Evolutionary conservation across 2,329 filamentous ascomycete species (phyloP).

Genomic region (Eutypella sp.): DNA sequence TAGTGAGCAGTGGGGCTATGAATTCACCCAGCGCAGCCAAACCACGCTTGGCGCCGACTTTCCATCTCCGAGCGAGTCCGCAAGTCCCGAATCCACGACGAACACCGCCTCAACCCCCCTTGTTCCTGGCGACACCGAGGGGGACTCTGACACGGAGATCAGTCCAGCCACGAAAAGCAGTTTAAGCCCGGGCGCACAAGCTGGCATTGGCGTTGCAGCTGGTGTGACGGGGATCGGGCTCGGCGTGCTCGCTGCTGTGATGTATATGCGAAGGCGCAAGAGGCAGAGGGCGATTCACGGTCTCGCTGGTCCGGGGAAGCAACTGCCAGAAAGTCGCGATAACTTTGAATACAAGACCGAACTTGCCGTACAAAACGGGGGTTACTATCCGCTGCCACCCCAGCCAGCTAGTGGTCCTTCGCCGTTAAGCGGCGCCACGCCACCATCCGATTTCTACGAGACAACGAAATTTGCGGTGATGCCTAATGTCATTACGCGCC

Average conservation of each 20-base stretch:
- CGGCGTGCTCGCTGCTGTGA: slow-evolving; percentile 1
- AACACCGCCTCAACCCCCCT: not conserved
- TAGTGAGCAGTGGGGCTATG: slow-evolving; percentile 1
- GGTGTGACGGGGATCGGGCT: slow-evolving; percentile 4
- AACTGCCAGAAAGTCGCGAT: slow-evolving; percentile 3
- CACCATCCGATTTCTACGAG: not conserved
- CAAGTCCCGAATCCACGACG: not conserved
- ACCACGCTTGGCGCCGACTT: slow-evolving; percentile 3
- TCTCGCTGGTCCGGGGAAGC: slow-evolving; percentile 3
- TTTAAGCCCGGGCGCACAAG: slow-evolving; percentile 4
- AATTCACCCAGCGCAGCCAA: not conserved
- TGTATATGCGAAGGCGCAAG: slow-evolving; percentile 1
- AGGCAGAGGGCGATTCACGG: slow-evolving; percentile 1
- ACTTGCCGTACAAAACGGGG: too few relatives aligned
- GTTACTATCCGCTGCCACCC: not conserved
- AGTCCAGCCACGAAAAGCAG: not conserved
- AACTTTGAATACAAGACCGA: slow-evolving; percentile 1
- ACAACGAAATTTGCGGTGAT: not conserved
- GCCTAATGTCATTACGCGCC: not conserved
- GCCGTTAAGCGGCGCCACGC: not conserved
- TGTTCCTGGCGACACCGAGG: not conserved
- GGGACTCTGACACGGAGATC: not conserved
- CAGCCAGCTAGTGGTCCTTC: not conserved
- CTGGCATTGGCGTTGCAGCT: slow-evolving; percentile 8
- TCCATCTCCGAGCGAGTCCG: not conserved